Conservation (phyloP, 805 yeast genomes). For the Limtongia smithiae region DNA sequence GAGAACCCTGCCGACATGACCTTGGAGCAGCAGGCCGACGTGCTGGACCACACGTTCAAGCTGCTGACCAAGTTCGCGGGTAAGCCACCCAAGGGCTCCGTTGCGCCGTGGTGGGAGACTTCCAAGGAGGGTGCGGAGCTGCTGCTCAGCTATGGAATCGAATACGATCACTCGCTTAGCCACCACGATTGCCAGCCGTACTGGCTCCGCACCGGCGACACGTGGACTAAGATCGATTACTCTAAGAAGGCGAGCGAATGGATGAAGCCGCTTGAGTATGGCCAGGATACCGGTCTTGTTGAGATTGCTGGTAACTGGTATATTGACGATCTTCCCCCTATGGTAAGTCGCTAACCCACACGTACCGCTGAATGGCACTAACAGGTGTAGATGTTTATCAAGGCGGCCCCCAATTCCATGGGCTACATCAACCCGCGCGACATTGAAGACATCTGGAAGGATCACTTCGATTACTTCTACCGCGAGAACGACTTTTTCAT, state of each 20-base stretch:
- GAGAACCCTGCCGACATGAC: constrained; percentile 41
- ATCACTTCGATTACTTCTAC: constrained; percentile 41
- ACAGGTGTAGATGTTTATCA: constrained; percentile 35
- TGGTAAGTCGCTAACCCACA: constrained; percentile 26
- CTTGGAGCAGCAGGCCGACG: constrained; percentile 39
- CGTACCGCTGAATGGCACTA: neutral
- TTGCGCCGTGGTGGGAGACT: constrained; percentile 44
- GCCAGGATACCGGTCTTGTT: constrained; percentile 39
- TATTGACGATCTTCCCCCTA: constrained; percentile 42
- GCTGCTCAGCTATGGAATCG: constrained; percentile 39
- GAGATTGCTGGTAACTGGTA: constrained; percentile 43
- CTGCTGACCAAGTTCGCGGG: constrained; percentile 39
- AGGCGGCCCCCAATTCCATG: constrained; percentile 36
- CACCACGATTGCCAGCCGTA: constrained; percentile 41
- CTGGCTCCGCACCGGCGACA: constrained; percentile 41
- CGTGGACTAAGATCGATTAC: constrained; percentile 41
- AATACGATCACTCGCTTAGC: constrained; percentile 41
- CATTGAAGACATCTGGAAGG: constrained; percentile 42
- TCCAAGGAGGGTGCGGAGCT: constrained; percentile 38
- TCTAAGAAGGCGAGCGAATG: constrained; percentile 38
- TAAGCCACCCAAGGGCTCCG: constrained; percentile 40
- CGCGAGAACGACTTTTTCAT: constrained; percentile 41
- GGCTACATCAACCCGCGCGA: constrained; percentile 42
- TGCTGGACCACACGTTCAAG: constrained; percentile 37
- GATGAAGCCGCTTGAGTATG: constrained; percentile 41